Evolutionary conservation across 768 basidiomycete species (phyloP).

Genomic region (Imleria badia): DNA sequence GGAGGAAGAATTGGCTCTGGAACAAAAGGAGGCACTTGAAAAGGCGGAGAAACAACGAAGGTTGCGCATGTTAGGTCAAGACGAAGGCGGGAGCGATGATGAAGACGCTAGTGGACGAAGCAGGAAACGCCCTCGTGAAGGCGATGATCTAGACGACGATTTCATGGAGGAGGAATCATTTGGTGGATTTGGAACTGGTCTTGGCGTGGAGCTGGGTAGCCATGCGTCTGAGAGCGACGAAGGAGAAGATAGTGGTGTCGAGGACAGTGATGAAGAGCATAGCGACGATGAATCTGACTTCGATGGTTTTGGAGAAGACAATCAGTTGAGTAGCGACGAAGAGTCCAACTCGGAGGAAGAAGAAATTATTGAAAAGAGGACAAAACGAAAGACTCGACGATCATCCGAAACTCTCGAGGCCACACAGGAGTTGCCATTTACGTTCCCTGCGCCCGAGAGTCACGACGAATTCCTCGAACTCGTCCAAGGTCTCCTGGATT

Average conservation of each 20-base stretch:
- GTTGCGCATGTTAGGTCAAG: slow-evolving; percentile 83
- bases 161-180: slow-evolving; percentile 47
- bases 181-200: slow-evolving; percentile 34
- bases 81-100: slow-evolving; percentile 64
- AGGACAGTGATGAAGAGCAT: slow-evolving; percentile 23
- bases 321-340: slow-evolving; percentile 38
- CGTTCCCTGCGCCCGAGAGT: slow-evolving; percentile 82
- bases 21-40: slow-evolving; percentile 84
- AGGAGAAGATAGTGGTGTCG: slow-evolving; percentile 36
- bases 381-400: slow-evolving; percentile 34
- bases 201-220: slow-evolving; percentile 42
- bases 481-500: slow-evolving; percentile 64
- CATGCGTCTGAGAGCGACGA: slow-evolving; percentile 35
- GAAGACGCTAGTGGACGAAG: slow-evolving; percentile 41
- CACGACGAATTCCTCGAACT: slow-evolving; percentile 92
- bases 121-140: slow-evolving; percentile 60
- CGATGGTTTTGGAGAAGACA: slow-evolving; percentile 34
- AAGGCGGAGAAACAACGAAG: slow-evolving; percentile 78
- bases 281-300: slow-evolving; percentile 33
- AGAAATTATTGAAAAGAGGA: slow-evolving; percentile 41
- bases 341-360: slow-evolving; percentile 36
- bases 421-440: slow-evolving; percentile 80
- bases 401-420: slow-evolving; percentile 30
- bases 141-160: slow-evolving; percentile 93
- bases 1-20: slow-evolving; percentile 88